phyloP scores from a whole-genome alignment of 2,329 filamentous ascomycete species.

The Clarireedia hainanense region DNA sequence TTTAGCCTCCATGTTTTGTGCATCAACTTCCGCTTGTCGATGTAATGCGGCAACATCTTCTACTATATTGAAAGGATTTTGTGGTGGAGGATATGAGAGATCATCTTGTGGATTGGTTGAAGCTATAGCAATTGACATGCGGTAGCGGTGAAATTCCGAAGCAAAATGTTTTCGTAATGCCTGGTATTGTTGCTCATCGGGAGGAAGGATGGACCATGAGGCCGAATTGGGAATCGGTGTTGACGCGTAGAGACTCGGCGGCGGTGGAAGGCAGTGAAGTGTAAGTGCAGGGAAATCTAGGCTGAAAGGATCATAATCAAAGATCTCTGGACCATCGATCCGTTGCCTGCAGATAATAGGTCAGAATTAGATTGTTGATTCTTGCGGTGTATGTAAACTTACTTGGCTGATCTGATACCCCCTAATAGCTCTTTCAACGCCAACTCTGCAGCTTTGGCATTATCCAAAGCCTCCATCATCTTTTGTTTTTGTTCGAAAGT shows the following conservation, averaged over 20 bases:
- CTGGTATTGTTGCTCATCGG: conserved; percentile 64
- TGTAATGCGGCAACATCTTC: conserved; percentile 31
- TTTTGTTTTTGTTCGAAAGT: conserved; percentile 58
- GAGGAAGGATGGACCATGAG: conserved; percentile 76
- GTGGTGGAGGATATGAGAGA: conserved; percentile 36
- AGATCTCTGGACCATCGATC: conserved; percentile 49
- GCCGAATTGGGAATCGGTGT: conserved; percentile 69
- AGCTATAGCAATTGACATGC: conserved; percentile 41
- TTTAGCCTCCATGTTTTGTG: conserved; percentile 52
- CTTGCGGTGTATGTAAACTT: conserved; percentile 29
- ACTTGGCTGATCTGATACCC: conserved; percentile 79
- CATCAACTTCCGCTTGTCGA: conserved; percentile 29
- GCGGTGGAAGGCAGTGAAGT: conserved; percentile 70
- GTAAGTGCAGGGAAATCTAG: conserved; percentile 82
- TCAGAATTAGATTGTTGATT: background rate
- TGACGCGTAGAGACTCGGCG: conserved; percentile 69
- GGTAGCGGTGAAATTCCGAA: conserved; percentile 61
- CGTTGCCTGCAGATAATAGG: conserved; percentile 38
- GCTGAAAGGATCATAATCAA: conserved; percentile 77
- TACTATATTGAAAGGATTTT: conserved; percentile 14
- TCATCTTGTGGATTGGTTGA: conserved; percentile 45
- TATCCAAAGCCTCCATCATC: conserved; percentile 64
- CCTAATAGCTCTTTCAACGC: conserved; percentile 76
- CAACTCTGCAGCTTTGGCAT: conserved; percentile 74
- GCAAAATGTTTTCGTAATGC: conserved; percentile 61